Evolutionary conservation across 208 protist species (phyloP).

Genomic region (Wallacemonas sp.): DNA sequence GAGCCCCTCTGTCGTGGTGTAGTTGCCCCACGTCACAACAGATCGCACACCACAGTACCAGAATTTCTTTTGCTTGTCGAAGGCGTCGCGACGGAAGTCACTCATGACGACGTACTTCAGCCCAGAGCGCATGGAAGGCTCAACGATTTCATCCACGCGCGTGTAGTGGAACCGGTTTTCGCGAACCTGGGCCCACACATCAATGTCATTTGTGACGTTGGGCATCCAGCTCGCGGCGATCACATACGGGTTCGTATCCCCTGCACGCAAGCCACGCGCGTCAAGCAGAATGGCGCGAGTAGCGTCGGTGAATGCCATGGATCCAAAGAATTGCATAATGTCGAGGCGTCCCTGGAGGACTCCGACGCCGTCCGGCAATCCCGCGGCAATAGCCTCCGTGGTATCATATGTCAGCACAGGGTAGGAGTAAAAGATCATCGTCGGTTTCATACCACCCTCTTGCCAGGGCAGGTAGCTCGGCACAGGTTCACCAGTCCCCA

Average conservation of each 20-base stretch:
- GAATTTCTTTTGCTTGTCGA: neutral
- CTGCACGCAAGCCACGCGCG: neutral
- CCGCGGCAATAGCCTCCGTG: neutral
- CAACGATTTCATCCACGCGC: slow-evolving; percentile 12
- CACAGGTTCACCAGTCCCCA: no score
- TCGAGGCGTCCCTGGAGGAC: neutral
- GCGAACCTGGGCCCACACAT: neutral
- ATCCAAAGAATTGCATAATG: neutral
- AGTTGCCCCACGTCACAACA: neutral
- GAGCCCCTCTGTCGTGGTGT: neutral
- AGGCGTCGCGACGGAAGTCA: neutral
- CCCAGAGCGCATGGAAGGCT: slow-evolving; percentile 20
- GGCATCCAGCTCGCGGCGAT: neutral
- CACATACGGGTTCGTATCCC: neutral
- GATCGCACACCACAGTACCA: neutral
- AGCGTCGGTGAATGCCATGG: neutral
- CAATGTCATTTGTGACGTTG: neutral
- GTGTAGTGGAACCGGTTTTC: neutral
- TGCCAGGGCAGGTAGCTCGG: neutral
- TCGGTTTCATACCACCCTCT: neutral
- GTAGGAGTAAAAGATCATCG: neutral
- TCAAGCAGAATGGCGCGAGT: neutral
- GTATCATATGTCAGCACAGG: neutral
- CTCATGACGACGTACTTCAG: slow-evolving; percentile 17
- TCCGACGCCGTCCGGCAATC: neutral